These are phyloP conservation scores for Puccinia coronata DNA, from an alignment of 1,284 basidiomycete species.

Conservation along the genomic window DNA sequence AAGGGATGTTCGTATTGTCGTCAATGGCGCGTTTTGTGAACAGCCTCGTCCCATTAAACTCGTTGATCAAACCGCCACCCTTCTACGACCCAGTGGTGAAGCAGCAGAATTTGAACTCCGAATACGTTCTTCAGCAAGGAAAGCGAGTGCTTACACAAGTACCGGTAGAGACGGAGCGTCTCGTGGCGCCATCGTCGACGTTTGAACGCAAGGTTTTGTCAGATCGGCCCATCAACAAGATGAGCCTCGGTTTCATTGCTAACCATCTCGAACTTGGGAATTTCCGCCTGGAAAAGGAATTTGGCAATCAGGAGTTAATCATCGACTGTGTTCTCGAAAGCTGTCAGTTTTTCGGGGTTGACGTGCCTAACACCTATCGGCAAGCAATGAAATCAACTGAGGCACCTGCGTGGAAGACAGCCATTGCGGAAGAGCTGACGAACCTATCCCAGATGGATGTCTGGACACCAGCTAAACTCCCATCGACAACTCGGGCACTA, in stretches of 20 bases:
- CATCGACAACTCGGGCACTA: background rate
- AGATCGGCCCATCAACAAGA: background rate
- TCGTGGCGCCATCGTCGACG: background rate
- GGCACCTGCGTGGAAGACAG: background rate
- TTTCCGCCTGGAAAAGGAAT: background rate
- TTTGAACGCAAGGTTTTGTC: too few relatives aligned
- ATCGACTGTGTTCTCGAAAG: background rate
- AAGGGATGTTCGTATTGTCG: too few relatives aligned
- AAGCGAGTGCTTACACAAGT: too few relatives aligned
- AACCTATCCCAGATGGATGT: constrained; percentile 2
- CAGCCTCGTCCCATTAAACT: too few relatives aligned
- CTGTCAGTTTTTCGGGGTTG: background rate
- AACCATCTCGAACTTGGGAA: background rate
- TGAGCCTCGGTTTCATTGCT: background rate
- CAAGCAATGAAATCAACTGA: background rate
- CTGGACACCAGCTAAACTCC: background rate
- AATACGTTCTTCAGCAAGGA: too few relatives aligned
- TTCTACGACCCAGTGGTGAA: too few relatives aligned
- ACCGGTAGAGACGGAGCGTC: too few relatives aligned
- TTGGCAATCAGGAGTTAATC: background rate
- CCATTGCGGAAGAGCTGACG: background rate
- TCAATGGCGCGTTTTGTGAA: too few relatives aligned
- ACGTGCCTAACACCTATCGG: background rate
- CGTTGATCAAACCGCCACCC: too few relatives aligned
- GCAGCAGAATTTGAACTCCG: too few relatives aligned